A percentile compares a stretch with the other conserved stretches of the same genome.
Evolutionary conservation across 2,329 filamentous ascomycete genomes (phyloP).

Genomic region (Chaetomiaceae sp.): DNA sequence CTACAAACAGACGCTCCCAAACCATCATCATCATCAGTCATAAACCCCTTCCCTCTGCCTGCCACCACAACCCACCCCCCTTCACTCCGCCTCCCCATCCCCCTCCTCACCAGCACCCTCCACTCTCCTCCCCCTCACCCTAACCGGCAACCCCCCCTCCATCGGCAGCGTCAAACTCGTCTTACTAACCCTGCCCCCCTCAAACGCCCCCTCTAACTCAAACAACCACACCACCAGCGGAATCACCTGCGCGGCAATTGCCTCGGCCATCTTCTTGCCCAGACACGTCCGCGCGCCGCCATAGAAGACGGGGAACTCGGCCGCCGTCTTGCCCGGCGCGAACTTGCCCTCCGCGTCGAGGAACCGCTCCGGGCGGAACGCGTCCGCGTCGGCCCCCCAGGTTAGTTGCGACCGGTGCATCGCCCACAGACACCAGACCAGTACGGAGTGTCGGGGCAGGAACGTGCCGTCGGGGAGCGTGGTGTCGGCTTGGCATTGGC

Average conservation of each 20-base stretch:
- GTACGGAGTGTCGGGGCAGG: constrained; percentile 46
- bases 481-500: constrained; percentile 47
- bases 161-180: constrained; percentile 60
- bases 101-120: not conserved
- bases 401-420: constrained; percentile 52
- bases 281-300: constrained; percentile 56
- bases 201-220: constrained; percentile 41
- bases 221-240: constrained; percentile 44
- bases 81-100: not conserved
- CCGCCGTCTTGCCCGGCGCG: constrained; percentile 40
- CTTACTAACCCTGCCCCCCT: constrained; percentile 46
- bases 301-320: constrained; percentile 60
- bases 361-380: constrained; percentile 54
- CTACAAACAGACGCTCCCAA: too few species aligned
- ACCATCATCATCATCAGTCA: too few species aligned
- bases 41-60: too few species aligned
- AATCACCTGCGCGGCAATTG: constrained; percentile 51
- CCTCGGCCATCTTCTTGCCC: constrained; percentile 59
- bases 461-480: constrained; percentile 56
- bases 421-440: constrained; percentile 60
- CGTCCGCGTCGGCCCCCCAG: constrained; percentile 52
- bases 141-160: constrained; percentile 51
- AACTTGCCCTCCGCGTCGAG: constrained; percentile 33
- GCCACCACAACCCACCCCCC: not conserved
- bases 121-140: constrained; percentile 27